Evolutionary conservation across 2,329 filamentous ascomycete species (phyloP), one percentile per base, ranked within the genome.

Genomic region (Stemphylium beticola): DNA sequence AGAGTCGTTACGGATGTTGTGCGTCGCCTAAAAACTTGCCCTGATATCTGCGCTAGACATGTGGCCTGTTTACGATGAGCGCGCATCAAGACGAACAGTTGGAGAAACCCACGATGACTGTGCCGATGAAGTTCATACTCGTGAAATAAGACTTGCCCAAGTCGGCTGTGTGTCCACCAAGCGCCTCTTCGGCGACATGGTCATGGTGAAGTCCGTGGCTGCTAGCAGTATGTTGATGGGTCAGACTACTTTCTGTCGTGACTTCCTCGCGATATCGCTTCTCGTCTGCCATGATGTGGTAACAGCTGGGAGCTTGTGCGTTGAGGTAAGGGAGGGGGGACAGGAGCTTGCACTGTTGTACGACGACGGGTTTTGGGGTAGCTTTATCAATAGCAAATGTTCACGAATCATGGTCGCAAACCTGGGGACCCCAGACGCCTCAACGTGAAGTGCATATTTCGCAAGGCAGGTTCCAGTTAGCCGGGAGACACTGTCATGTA

Each of bases 11-110:
- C 5, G 4, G 3, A 2, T 37, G 11, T 4, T 2, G n/a, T 37
- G 1, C 10, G 12, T 9, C 44, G 9, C 2, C 17, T 4, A n/a
- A 2, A 18, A 22, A 26, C 36, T 3, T 51, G 51, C 47, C 67
- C 68, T 11, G 65, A 66, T 20, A 72, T 70, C 36, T 72, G 68
- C 18, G 69, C 67, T 24, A 72, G 54, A 56, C 69, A 72, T 39
- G 67, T 68, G 3, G 66, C 69, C 68, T 72, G 18, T 22, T 4
- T 10, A 32, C 37, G 4, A 38, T 55, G 4, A 55, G 53, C 10
- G 32, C 20, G 20, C n/a, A 12, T 29, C 11, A 5, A n/a, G 4
- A n/a, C 1, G 1, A 10, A 14, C 14, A 12, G 12, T n/a, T 4
- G 4, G 15, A 12, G 10, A n/a, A 24, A 61, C 67, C 46, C 48